These are phyloP conservation scores for Penicillium expansum DNA, from an alignment of 2,329 filamentous ascomycete genomes.

Conservation along the genomic window DNA sequence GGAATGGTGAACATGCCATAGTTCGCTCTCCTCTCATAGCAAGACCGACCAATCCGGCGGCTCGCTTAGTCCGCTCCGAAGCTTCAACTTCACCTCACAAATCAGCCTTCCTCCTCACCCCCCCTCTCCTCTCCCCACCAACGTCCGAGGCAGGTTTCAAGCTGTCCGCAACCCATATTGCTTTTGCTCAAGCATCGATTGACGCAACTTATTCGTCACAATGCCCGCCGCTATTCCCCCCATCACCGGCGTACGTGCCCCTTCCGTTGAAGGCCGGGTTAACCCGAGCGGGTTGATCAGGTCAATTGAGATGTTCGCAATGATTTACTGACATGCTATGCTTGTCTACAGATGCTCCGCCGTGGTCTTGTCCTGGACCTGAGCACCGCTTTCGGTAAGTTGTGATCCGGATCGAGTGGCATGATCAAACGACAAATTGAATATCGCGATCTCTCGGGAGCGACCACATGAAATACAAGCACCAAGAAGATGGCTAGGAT, in stretches of 20 bases:
- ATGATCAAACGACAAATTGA: conserved; percentile 16
- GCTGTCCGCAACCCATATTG: conserved; percentile 18
- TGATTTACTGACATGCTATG: conserved; percentile 15
- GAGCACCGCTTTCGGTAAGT: conserved; percentile 63
- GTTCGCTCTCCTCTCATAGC: conserved; percentile 5
- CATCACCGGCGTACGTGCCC: conserved; percentile 48
- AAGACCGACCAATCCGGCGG: conserved; percentile 32
- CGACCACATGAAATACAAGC: neutral
- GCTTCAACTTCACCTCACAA: conserved; percentile 36
- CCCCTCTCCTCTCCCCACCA: conserved; percentile 24
- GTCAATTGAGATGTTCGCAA: neutral
- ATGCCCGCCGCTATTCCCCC: conserved; percentile 46
- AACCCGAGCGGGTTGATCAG: conserved; percentile 19
- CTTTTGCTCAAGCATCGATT: conserved; percentile 12
- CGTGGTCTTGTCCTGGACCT: conserved; percentile 65
- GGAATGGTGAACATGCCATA: conserved; percentile 2
- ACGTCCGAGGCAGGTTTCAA: conserved; percentile 23
- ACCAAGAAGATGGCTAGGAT: neutral
- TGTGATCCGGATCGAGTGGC: conserved; percentile 13
- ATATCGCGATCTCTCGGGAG: conserved; percentile 1
- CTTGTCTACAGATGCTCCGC: conserved; percentile 58
- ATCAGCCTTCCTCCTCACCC: conserved; percentile 19
- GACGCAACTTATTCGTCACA: conserved; percentile 25
- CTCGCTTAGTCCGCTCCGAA: conserved; percentile 41
- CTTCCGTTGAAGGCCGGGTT: conserved; percentile 19